Evolutionary conservation across 2,329 filamentous ascomycete species (phyloP).

Genomic region (Berkeleyomyces basicola): DNA sequence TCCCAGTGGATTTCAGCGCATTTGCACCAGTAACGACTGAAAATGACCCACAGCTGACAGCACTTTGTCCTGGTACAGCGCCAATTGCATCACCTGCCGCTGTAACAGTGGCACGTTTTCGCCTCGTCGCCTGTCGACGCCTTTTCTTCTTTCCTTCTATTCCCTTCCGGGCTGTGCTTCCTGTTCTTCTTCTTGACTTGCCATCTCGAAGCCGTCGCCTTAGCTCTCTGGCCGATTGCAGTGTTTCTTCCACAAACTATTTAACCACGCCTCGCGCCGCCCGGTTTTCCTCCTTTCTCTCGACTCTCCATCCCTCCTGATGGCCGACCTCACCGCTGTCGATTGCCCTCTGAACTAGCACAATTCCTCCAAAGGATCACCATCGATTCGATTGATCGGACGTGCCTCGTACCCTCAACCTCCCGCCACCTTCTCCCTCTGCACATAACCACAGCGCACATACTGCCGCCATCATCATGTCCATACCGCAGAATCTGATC

Average conservation of each 20-base stretch:
- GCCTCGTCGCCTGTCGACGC: neutral
- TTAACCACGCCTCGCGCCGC: neutral
- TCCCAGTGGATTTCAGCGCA: neutral
- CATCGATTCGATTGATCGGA: neutral
- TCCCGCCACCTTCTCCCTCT: neutral
- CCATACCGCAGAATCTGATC: conserved; percentile 21
- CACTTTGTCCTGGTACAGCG: neutral
- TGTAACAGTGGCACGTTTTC: neutral
- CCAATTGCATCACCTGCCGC: neutral
- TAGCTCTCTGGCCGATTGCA: neutral
- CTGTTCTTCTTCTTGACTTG: neutral
- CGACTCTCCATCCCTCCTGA: neutral
- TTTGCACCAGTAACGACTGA: neutral
- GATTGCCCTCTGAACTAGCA: neutral
- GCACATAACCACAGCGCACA: neutral
- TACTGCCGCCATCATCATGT: neutral
- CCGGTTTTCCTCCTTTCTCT: neutral
- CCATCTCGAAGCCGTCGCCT: neutral
- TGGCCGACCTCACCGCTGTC: neutral
- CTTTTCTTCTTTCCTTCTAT: neutral
- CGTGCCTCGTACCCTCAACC: neutral
- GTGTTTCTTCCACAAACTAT: neutral
- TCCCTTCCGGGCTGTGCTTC: neutral
- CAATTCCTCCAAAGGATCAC: conserved; percentile 1
- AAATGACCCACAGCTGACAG: neutral